Conservation (phyloP, 2,329 filamentous ascomycete species). For the Calonectria naviculata region DNA sequence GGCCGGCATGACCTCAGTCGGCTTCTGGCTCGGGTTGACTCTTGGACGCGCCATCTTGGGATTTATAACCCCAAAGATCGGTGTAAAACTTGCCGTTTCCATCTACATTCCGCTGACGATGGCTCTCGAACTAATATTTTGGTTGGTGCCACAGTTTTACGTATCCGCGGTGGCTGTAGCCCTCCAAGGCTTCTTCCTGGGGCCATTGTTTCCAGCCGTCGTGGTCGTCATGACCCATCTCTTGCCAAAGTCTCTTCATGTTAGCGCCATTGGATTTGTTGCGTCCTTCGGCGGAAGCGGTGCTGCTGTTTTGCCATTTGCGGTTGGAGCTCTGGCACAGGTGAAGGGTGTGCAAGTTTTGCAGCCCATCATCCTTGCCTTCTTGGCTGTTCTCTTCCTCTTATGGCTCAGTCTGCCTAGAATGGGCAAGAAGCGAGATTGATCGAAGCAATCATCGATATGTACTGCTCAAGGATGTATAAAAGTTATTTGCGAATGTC, state of each 20-base stretch:
- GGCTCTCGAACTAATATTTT: slow-evolving; percentile 78
- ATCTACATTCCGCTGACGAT: slow-evolving; percentile 73
- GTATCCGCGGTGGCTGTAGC: slow-evolving; percentile 79
- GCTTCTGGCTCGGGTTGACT: slow-evolving; percentile 85
- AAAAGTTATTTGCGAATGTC: too few relatives aligned
- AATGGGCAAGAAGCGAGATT: slow-evolving; percentile 54
- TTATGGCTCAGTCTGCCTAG: slow-evolving; percentile 60
- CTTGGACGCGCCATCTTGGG: slow-evolving; percentile 77
- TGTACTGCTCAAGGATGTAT: too few relatives aligned
- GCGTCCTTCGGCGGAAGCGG: slow-evolving; percentile 81
- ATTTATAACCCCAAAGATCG: slow-evolving; percentile 77
- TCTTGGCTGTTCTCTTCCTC: slow-evolving; percentile 56
- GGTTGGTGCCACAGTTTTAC: slow-evolving; percentile 83
- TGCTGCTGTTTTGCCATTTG: slow-evolving; percentile 74
- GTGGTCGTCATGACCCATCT: slow-evolving; percentile 77
- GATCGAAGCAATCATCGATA: background rate
- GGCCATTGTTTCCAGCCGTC: slow-evolving; percentile 80
- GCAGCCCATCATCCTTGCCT: slow-evolving; percentile 66
- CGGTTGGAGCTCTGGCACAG: slow-evolving; percentile 74
- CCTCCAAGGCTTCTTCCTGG: slow-evolving; percentile 82
- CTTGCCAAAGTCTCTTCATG: slow-evolving; percentile 79
- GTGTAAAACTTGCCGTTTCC: slow-evolving; percentile 73
- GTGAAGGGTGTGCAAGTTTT: slow-evolving; percentile 65
- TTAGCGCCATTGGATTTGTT: slow-evolving; percentile 81
- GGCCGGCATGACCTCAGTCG: slow-evolving; percentile 80